Base-by-base conservation (phyloP, 805 yeast species). In the Pichia californica region DNA sequence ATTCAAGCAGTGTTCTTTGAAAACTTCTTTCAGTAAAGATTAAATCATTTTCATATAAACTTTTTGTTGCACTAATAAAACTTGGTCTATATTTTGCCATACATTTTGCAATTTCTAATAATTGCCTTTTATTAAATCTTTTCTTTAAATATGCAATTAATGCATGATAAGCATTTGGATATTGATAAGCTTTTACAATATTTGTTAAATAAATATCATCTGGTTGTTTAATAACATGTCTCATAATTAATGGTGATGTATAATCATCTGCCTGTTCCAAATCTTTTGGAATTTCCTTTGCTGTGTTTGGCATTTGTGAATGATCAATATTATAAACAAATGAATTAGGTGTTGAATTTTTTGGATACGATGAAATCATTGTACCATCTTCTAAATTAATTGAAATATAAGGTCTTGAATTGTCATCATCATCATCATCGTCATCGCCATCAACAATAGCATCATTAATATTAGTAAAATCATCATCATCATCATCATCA, bases 41-140 rank as follows among this genome's bases (percentile, higher is more conserved):
- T 38, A 83, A 62, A 57, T 85, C 93, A 56, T 77, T 77, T 49
- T 83, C 88, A 53, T 77, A 81, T 34, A 85, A 66, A 6, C 81
- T 76, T 52, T 84, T 78, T 39, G 88, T 84, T 1, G 88, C 81
- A 18, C 88, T 78, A 16, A 82, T 83, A 53, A 85, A 85, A 13
- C 86, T 77, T 11, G 93, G 91, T 42, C 91, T 67, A 55, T 81
- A 82, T 53, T 76, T 67, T 41, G 81, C 83, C 70, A 79, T 70
- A 47, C 76, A 64, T 64, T 77, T 75, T 16, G 78, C 72, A 34
- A 79, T 74, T 41, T 61, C 66, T 9, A 65, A 38, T 34, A 65
- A 49, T 46, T 65, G 69, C 7, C 50, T 51, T 40, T 64, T 60
- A 42, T 66, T 67, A 52, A 79, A 79, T 45, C 86, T 55, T 38